Evolutionary conservation across 441 rosid species (phyloP), one percentile per base, ranked within the genome.

Genomic region (Populus hybrid): DNA sequence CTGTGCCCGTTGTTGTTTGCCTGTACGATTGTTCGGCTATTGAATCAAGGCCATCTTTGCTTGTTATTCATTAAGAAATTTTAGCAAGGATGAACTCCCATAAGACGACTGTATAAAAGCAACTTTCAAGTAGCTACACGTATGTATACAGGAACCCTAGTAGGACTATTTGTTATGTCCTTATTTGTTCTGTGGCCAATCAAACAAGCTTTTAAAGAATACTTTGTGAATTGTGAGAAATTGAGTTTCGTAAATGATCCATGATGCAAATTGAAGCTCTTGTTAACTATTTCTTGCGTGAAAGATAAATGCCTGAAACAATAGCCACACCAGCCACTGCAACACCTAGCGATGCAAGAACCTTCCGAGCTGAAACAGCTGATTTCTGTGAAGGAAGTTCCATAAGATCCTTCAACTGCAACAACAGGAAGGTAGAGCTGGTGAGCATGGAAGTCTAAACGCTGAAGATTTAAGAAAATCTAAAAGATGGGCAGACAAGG

Each of bases 301-400:
- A 79, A 69, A 90, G 70, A 73, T 88, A 89, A 75, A 94, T 82
- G 35, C 97, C 95, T 0, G 97, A 87, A 65, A 91, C 84, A 35
- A 95, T 86, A 71, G 98, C 95, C 69, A 86, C 95, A 38, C 97
- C 93, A 66, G 92, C 90, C 75, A 85, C 93, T 0, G 88, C 92
- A 50, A 84, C 82, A 20, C 93, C 94, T 61, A 94, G 74, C 61
- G 98, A 87, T 10, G 94, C 64, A 63, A 95, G 79, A 77, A 91
- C 80, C 83, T 90, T 93, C 75, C 82, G 24, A 0, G 81, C 82
- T 20, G 91, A 85, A 81, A 84, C 61, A 59, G 81, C 70, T 20
- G 91, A 81, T 76, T 89, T 80, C 72, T 79, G 85, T 0, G 79
- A 73, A 16, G 98, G 99, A 81, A 90, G 76, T 79, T 84, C 87